A percentile compares a stretch with the other conserved stretches of the same genome.
phyloP scores from a whole-genome alignment of 805 yeast species.

The Saturnispora serradocipensis region DNA sequence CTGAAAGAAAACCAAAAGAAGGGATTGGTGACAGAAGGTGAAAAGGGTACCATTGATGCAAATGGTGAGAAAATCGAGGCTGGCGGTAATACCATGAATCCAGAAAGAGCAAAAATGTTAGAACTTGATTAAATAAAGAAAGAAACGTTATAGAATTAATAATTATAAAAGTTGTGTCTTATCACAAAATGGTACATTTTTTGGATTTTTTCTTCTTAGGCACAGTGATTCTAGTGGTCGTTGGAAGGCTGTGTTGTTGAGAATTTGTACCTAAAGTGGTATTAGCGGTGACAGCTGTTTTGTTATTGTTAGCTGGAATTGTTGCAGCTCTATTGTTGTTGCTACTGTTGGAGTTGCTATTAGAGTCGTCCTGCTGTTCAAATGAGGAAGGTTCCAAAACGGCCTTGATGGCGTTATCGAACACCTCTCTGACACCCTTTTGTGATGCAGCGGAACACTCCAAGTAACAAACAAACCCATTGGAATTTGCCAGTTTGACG shows the following conservation, averaged over 20 bases:
- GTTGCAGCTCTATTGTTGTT: background rate
- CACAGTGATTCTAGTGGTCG: slow-evolving; percentile 10
- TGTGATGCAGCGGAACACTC: slow-evolving; percentile 92
- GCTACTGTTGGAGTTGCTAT: background rate
- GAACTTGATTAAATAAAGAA: slow-evolving; percentile 3
- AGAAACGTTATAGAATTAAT: slow-evolving; percentile 6
- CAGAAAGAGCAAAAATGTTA: slow-evolving; percentile 45
- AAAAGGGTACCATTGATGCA: slow-evolving; percentile 5
- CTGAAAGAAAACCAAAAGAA: slow-evolving; percentile 35
- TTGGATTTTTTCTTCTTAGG: slow-evolving; percentile 34
- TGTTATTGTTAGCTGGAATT: background rate
- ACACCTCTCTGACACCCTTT: slow-evolving; percentile 74
- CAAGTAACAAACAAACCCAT: slow-evolving; percentile 63
- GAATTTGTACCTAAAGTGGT: background rate
- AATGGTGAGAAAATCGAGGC: slow-evolving; percentile 5
- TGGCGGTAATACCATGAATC: slow-evolving; percentile 41
- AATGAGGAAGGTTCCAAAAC: slow-evolving; percentile 34
- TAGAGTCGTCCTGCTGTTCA: background rate
- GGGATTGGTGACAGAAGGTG: slow-evolving; percentile 24
- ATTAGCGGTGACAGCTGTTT: slow-evolving; percentile 10
- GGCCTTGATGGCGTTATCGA: slow-evolving; percentile 70
- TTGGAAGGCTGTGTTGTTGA: background rate
- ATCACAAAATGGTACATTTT: slow-evolving; percentile 39
- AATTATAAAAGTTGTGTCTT: background rate
- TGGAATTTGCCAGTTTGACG: slow-evolving; percentile 52